Conservation (phyloP, 768 basidiomycete species). For the Leucocoprinus sp. region DNA sequence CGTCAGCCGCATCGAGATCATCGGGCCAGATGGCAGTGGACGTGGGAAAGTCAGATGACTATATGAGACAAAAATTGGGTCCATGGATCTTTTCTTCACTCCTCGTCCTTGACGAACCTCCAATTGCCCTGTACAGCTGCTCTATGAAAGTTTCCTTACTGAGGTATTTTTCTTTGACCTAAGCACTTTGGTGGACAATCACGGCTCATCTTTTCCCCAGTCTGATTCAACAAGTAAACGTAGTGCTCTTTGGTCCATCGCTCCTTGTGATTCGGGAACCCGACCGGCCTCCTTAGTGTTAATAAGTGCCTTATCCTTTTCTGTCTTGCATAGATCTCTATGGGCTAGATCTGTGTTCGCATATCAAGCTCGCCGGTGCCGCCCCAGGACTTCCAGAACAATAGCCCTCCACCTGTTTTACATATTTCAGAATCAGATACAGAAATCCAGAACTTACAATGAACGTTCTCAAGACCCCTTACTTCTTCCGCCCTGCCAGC, state of each 20-base stretch:
- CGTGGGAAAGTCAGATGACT: conserved; percentile 14
- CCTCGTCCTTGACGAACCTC: conserved; percentile 9
- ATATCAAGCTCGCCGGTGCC: conserved; percentile 29
- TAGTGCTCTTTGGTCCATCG: conserved; percentile 54
- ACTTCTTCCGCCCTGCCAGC: conserved; percentile 57
- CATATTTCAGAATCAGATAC: conserved; percentile 12
- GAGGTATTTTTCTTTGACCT: conserved; percentile 19
- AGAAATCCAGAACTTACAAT: conserved; percentile 31
- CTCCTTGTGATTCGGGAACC: conserved; percentile 49
- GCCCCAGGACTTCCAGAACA: conserved; percentile 26
- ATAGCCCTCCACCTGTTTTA: conserved; percentile 14
- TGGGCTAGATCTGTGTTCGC: conserved; percentile 41
- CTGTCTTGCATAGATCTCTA: conserved; percentile 31
- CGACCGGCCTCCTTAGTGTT: conserved; percentile 72
- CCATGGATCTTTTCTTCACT: neutral
- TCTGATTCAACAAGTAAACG: conserved; percentile 41
- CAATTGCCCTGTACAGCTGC: conserved; percentile 19
- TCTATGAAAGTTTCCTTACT: conserved; percentile 46
- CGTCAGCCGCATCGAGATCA: neutral
- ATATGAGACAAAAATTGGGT: conserved; percentile 11
- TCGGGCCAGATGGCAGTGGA: neutral
- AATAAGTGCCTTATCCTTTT: conserved; percentile 13
- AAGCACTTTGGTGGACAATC: conserved; percentile 8
- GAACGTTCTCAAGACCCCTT: conserved; percentile 60
- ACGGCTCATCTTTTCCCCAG: conserved; percentile 20